Conservation (phyloP, 2,329 filamentous ascomycete genomes). For the Fusarium sp. region DNA sequence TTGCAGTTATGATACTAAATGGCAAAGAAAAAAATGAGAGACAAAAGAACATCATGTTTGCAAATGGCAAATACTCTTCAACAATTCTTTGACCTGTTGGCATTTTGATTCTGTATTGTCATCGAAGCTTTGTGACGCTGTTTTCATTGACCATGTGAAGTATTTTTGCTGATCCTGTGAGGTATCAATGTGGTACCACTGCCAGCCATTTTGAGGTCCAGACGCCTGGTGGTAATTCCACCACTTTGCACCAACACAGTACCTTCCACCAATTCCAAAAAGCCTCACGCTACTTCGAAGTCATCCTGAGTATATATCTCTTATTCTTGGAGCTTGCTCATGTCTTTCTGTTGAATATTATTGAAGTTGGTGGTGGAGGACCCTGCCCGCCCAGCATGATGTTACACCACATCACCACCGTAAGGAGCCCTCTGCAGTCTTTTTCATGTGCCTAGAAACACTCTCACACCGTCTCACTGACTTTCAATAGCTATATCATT, state of each 20-base stretch:
- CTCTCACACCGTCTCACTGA: accelerated
- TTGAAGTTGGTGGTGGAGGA: background rate
- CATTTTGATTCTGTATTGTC: background rate
- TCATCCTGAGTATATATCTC: accelerated
- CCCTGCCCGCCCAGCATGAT: background rate
- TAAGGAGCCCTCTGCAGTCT: background rate
- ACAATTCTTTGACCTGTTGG: background rate
- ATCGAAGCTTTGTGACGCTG: background rate
- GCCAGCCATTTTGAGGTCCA: background rate
- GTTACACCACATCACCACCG: background rate
- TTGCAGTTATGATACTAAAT: background rate
- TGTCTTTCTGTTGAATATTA: background rate
- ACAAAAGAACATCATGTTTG: constrained; percentile 2
- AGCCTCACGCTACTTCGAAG: background rate
- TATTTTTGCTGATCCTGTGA: background rate
- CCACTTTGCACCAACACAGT: background rate
- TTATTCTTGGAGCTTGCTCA: background rate
- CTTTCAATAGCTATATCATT: too few relatives aligned
- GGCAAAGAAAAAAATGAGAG: background rate
- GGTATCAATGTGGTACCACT: background rate
- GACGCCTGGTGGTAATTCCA: background rate
- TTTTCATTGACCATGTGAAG: background rate
- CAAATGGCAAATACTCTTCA: constrained; percentile 16
- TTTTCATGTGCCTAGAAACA: background rate
- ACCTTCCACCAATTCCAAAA: background rate